These are phyloP conservation scores for Diaporthe nobilis DNA, from an alignment of 2,329 filamentous ascomycete genomes.

Conservation along the genomic window DNA sequence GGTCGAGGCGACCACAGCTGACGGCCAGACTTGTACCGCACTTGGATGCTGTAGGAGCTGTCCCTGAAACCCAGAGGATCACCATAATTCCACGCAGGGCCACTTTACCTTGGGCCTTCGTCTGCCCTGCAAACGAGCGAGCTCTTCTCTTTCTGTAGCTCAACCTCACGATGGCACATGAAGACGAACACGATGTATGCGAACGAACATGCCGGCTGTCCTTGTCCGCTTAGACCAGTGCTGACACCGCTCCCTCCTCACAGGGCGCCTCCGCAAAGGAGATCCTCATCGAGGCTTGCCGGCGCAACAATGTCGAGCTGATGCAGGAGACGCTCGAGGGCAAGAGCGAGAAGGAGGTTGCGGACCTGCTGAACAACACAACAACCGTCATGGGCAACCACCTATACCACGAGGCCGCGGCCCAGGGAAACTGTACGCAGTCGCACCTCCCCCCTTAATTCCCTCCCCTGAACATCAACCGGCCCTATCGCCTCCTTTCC, in stretches of 20 bases:
- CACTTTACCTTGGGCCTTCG: neutral
- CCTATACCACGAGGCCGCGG: conserved; percentile 90
- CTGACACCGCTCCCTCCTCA: conserved; percentile 32
- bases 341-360: conserved; percentile 75
- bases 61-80: conserved; percentile 26
- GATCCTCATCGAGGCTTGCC: conserved; percentile 91
- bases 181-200: conserved; percentile 50
- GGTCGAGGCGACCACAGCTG: conserved; percentile 17
- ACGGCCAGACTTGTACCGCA: conserved; percentile 3
- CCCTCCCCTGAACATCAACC: conserved; percentile 8
- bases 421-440: conserved; percentile 84
- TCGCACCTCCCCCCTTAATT: conserved; percentile 10
- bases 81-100: conserved; percentile 18
- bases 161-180: conserved; percentile 40
- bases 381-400: conserved; percentile 90
- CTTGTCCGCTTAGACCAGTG: conserved; percentile 42
- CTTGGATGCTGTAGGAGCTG: conserved; percentile 10
- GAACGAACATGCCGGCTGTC: neutral
- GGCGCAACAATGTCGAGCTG: conserved; percentile 91
- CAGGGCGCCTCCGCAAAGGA: conserved; percentile 90
- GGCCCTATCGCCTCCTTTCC: neutral
- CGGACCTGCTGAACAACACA: conserved; percentile 86
- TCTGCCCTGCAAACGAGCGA: conserved; percentile 7
- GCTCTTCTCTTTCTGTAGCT: neutral
- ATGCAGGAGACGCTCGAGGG: conserved; percentile 80